Evolutionary conservation across 2,329 filamentous ascomycete species (phyloP).

Genomic region (Cladosporium colombiae): DNA sequence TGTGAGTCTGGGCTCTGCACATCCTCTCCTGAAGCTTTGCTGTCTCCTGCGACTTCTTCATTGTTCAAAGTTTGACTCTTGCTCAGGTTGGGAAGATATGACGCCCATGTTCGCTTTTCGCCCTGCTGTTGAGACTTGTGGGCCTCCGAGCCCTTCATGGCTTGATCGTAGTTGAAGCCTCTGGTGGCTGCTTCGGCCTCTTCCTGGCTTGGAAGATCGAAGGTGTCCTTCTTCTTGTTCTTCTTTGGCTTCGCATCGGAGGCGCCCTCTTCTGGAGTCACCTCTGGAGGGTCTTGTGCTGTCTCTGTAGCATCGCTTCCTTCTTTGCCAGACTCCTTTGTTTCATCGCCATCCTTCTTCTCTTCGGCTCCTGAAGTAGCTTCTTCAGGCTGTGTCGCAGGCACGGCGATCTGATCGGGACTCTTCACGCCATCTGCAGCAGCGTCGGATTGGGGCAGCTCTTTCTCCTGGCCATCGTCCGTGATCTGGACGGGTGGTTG

Average conservation of each 20-base stretch:
- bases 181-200: constrained; percentile 37
- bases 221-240: constrained; percentile 32
- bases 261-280: constrained; percentile 25
- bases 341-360: constrained; percentile 20
- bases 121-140: constrained; percentile 29
- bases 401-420: constrained; percentile 31
- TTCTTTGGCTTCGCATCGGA: constrained; percentile 31
- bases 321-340: constrained; percentile 28
- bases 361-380: constrained; percentile 36
- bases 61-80: constrained; percentile 16
- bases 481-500: constrained; percentile 30
- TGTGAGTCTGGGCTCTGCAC: background rate
- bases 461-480: constrained; percentile 38
- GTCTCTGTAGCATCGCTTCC: constrained; percentile 12
- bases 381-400: constrained; percentile 37
- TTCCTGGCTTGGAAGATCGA: constrained; percentile 39
- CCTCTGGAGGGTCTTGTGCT: constrained; percentile 31
- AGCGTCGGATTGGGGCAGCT: constrained; percentile 30
- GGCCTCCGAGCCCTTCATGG: constrained; percentile 2
- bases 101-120: constrained; percentile 40
- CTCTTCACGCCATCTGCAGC: constrained; percentile 25
- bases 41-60: background rate
- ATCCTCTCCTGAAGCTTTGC: background rate
- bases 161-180: constrained; percentile 26
- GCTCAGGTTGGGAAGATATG: constrained; percentile 35